phyloP scores from a whole-genome alignment of 768 basidiomycete genomes.

The Lactifluus rugatus region DNA sequence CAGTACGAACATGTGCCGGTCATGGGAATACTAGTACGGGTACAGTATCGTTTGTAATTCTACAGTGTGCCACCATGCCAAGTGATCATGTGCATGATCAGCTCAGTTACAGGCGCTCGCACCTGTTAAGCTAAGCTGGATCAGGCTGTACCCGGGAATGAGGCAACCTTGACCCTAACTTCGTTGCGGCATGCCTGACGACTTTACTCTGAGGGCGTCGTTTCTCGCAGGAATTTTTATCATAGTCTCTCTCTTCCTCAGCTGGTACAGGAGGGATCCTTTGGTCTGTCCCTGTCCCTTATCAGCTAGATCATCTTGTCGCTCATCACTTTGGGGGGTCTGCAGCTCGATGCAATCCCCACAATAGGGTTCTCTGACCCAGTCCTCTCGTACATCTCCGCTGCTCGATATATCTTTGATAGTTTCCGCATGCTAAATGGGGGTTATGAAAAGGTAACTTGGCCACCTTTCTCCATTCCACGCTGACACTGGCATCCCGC shows the following conservation, averaged over 20 bases:
- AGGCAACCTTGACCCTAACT: neutral
- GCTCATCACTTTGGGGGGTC: no score
- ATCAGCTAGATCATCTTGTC: no score
- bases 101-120: no score
- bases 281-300: neutral
- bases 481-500: neutral
- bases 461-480: no score
- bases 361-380: conserved; percentile 16
- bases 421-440: conserved; percentile 25
- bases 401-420: conserved; percentile 22
- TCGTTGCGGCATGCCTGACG: neutral
- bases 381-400: conserved; percentile 14
- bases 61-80: no score
- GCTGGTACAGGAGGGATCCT: conserved; percentile 4
- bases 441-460: conserved; percentile 28
- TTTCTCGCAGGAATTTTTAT: neutral
- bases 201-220: neutral
- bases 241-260: neutral
- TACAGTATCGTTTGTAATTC: no score
- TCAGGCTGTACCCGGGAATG: no score
- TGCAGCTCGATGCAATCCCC: conserved; percentile 13
- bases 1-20: no score
- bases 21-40: no score
- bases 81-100: no score
- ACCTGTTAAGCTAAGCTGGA: no score